These are phyloP conservation scores for Xylaria digitata DNA, from an alignment of 2,329 filamentous ascomycete genomes.

Conservation along the genomic window DNA sequence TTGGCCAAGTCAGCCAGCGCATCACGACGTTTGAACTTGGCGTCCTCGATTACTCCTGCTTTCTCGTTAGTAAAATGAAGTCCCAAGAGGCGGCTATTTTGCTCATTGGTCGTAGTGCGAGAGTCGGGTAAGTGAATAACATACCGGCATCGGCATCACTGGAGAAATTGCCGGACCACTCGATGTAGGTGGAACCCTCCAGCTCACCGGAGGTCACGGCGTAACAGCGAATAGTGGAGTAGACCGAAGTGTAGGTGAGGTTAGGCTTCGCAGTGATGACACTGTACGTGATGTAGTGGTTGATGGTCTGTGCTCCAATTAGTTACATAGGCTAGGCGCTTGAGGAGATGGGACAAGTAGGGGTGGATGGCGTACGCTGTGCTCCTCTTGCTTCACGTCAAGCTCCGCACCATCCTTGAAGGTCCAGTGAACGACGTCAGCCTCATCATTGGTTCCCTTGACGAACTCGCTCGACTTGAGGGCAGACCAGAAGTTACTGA, in stretches of 20 bases:
- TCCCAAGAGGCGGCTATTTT: background rate
- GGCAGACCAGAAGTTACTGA: slow-evolving; percentile 73
- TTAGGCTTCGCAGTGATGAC: slow-evolving; percentile 74
- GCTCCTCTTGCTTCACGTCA: slow-evolving; percentile 81
- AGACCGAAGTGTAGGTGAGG: slow-evolving; percentile 72
- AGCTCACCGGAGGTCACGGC: slow-evolving; percentile 73
- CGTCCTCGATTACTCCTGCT: slow-evolving; percentile 76
- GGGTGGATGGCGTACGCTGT: slow-evolving; percentile 64
- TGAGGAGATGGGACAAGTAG: background rate
- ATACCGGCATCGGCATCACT: slow-evolving; percentile 76
- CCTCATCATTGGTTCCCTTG: slow-evolving; percentile 71
- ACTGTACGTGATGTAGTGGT: slow-evolving; percentile 80
- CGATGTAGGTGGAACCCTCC: slow-evolving; percentile 73
- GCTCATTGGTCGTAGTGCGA: background rate
- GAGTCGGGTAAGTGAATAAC: slow-evolving; percentile 41
- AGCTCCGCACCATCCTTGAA: slow-evolving; percentile 76
- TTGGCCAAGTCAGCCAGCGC: slow-evolving; percentile 74
- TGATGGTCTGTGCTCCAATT: slow-evolving; percentile 64
- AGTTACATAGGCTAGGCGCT: slow-evolving; percentile 6
- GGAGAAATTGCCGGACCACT: slow-evolving; percentile 77
- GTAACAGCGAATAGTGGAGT: slow-evolving; percentile 74
- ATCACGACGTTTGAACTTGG: slow-evolving; percentile 80
- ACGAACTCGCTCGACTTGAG: slow-evolving; percentile 71
- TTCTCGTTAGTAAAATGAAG: slow-evolving; percentile 32
- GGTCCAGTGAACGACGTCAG: slow-evolving; percentile 75